Base-by-base conservation (phyloP, 2,329 filamentous ascomycete genomes). In the Beauveria scarabaeidicola region DNA sequence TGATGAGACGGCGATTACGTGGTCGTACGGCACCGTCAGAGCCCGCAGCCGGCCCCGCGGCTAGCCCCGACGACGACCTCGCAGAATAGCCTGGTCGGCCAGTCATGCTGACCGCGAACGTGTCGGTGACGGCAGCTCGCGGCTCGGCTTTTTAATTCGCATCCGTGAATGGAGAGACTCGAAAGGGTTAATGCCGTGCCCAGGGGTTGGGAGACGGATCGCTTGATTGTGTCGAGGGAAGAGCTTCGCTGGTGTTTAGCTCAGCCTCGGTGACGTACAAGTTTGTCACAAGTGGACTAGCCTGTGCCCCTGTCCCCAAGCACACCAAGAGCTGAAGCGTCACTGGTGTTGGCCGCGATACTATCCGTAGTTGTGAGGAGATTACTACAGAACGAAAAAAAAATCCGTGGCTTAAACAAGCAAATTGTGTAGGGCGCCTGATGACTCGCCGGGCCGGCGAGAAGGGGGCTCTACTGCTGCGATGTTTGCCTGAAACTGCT, bases 1-100 rank as follows among this genome's bases (percentile, higher is more conserved):
- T 73, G 54, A 71, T 70, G 36, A 74, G 71, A 52, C 77, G 79
- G 59, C 81, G 77, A 63, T 81, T 81, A 61, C 81, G 79, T 58
- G 80, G 77, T 27, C 81, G 78, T 59, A 77, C 65, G 27, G 73
- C 70, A 60, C 74, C 62, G 74, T 68, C 63, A 44, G 74, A 73
- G 64, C 74, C 69, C 46, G 77, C 71, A 55, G 73, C 71, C 58
- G 78, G 68, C 52, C 75, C 74, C 46, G 79, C 81, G 58, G 80
- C 78, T 60, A 77, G 73, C 69, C 76, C 73, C 64, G 73, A 70
- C 62, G 71, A 71, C 62, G 70, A 67, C 64, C 62, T 70, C 65
- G 62, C 64, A 64, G 66, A 63, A 65, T 62, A 48, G 50, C 53
- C 58, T 11, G 52, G 41, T 52, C 58, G 63, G 66, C 64, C 72